Percentiles rank a stretch among this genome's conserved stretches.
These are phyloP conservation scores for Daedaleopsis nitida DNA, from an alignment of 768 basidiomycete species.

Conservation along the genomic window DNA sequence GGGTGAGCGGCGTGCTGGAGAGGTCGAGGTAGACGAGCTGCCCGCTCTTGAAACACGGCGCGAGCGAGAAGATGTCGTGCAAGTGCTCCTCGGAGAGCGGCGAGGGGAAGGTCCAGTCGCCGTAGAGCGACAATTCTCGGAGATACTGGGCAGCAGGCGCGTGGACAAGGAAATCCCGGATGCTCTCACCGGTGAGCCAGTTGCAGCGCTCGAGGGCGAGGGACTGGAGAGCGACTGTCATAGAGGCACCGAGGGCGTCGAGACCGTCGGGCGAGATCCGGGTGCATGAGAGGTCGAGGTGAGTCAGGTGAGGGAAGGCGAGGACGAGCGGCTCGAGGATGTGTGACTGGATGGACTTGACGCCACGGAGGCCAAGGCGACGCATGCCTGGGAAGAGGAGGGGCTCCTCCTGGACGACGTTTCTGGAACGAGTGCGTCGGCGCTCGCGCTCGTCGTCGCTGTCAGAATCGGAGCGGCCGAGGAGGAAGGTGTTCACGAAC, in stretches of 20 bases:
- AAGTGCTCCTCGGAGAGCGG: constrained; percentile 72
- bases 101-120: constrained; percentile 81
- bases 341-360: constrained; percentile 72
- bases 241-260: constrained; percentile 58
- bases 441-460: constrained; percentile 41
- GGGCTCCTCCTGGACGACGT: constrained; percentile 47
- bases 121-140: constrained; percentile 84
- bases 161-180: constrained; percentile 70
- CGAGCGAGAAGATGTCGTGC: constrained; percentile 60
- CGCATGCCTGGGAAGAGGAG: constrained; percentile 68
- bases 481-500: constrained; percentile 72
- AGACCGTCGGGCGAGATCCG: constrained; percentile 78
- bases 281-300: constrained; percentile 92
- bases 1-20: constrained; percentile 77
- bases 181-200: constrained; percentile 76
- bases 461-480: constrained; percentile 42
- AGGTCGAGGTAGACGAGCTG: constrained; percentile 86
- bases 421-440: constrained; percentile 36
- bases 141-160: constrained; percentile 65
- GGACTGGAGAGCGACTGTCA: constrained; percentile 69
- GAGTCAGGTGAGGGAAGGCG: constrained; percentile 83
- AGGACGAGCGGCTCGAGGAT: constrained; percentile 73
- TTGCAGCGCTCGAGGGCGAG: constrained; percentile 87
- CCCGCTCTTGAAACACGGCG: constrained; percentile 80
- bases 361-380: constrained; percentile 80